phyloP scores from a whole-genome alignment of 2,329 filamentous ascomycete species.

The Xylariaceae sp. region DNA sequence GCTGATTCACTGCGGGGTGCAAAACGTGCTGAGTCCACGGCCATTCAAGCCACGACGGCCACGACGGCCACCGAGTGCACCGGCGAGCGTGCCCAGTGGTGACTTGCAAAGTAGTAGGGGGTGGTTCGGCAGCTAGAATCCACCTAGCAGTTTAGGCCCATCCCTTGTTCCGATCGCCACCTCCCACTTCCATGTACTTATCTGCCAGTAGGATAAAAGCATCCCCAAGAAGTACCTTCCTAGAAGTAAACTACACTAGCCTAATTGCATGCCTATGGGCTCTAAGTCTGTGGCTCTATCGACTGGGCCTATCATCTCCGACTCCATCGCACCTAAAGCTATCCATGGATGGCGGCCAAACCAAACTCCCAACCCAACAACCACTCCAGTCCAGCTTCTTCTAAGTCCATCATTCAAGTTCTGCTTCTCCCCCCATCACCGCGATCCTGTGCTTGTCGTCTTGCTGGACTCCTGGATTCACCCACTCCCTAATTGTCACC shows the following conservation, averaged over 20 bases:
- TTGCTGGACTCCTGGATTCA: not conserved
- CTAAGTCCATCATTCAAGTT: conserved; percentile 1
- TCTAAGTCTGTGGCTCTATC: too few species aligned
- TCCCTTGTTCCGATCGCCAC: conserved; percentile 24
- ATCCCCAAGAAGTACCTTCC: not conserved
- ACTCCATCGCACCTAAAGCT: not conserved
- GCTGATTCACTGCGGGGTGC: not conserved
- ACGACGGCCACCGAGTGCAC: too few species aligned
- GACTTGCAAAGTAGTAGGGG: not conserved
- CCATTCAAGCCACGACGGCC: too few species aligned
- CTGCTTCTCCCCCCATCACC: conserved; percentile 7
- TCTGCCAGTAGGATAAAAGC: conserved; percentile 3
- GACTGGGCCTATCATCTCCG: not conserved
- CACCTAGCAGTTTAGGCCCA: not conserved
- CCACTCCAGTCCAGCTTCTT: not conserved
- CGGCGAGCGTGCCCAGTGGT: too few species aligned
- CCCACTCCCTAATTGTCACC: not conserved
- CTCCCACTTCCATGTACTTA: not conserved
- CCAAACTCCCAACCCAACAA: conserved; percentile 5
- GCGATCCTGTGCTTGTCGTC: not conserved
- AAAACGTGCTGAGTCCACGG: not conserved
- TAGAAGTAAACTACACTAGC: not conserved
- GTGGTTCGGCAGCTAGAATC: not conserved
- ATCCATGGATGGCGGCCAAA: not conserved
- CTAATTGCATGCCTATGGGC: not conserved